Conservation (phyloP, 2,329 filamentous ascomycete genomes). For the Fusarium robinianum region DNA sequence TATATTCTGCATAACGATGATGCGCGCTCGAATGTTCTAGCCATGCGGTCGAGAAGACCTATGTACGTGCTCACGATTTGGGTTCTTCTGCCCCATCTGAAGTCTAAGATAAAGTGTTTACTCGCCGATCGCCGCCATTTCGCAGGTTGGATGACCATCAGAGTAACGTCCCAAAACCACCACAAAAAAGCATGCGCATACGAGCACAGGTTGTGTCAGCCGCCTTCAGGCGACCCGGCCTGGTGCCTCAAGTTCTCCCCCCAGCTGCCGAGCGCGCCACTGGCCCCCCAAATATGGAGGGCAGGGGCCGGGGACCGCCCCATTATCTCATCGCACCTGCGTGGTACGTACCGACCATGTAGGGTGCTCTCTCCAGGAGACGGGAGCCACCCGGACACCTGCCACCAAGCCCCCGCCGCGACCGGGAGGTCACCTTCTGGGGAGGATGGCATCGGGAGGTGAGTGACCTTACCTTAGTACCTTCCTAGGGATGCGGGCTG, state of each 20-base stretch:
- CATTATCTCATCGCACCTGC: constrained; percentile 33
- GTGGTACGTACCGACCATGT: constrained; percentile 30
- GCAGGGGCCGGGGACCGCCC: constrained; percentile 26
- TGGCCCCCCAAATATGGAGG: constrained; percentile 21
- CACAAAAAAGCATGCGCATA: too few species aligned
- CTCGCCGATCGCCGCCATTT: too few species aligned
- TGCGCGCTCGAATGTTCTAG: background rate
- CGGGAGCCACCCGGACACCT: too few species aligned
- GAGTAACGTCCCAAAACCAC: too few species aligned
- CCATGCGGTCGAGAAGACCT: too few species aligned
- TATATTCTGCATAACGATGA: background rate
- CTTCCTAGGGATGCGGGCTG: constrained; percentile 23
- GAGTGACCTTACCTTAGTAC: constrained; percentile 9
- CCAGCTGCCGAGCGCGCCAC: constrained; percentile 37
- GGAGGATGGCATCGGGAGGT: constrained; percentile 21
- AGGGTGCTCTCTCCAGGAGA: too few species aligned
- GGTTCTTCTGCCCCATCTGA: too few species aligned
- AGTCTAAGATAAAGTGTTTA: too few species aligned
- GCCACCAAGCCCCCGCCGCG: too few species aligned
- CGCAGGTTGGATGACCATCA: too few species aligned
- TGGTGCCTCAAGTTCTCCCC: constrained; percentile 29
- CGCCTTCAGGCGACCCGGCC: constrained; percentile 12
- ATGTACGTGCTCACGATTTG: too few species aligned
- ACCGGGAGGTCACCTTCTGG: constrained; percentile 22
- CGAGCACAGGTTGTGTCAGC: too few species aligned